These are phyloP conservation scores for Iris macrosiphon DNA, from an alignment of 106 monocot species.

Conservation along the genomic window DNA sequence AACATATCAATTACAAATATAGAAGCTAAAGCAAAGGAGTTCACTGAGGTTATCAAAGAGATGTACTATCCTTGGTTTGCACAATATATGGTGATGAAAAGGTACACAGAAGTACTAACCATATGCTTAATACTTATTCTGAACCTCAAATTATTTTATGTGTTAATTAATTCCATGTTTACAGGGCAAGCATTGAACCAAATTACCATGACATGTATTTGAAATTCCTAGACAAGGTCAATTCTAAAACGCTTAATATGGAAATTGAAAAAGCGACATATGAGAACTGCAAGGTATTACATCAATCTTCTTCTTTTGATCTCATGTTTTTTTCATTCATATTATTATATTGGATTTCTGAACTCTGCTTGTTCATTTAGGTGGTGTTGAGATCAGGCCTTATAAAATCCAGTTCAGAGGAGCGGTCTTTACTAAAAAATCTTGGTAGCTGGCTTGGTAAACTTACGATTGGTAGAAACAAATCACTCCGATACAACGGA, in stretches of 20 bases:
- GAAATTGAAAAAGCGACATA: conserved; percentile 89
- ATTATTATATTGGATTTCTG: no score
- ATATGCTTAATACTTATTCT: no score
- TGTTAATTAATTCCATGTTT: not conserved
- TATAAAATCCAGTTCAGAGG: conserved; percentile 94
- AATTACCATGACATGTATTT: conserved; percentile 93
- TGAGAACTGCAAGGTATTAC: conserved; percentile 89
- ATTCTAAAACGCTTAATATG: conserved; percentile 67
- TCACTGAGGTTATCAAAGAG: conserved; percentile 65
- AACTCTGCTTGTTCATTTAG: conserved; percentile 21
- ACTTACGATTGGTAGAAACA: conserved; percentile 85
- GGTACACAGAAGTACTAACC: conserved; percentile 27
- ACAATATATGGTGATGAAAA: conserved; percentile 96
- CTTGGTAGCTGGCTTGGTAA: conserved; percentile 97
- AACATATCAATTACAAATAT: conserved; percentile 76
- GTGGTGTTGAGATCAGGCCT: conserved; percentile 75
- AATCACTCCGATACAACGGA: conserved; percentile 63
- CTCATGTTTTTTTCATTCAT: no score
- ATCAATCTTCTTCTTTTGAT: no score
- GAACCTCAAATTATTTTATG: not conserved
- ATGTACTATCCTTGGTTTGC: conserved; percentile 90
- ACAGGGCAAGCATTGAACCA: conserved; percentile 92
- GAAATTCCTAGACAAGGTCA: conserved; percentile 81
- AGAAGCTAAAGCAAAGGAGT: conserved; percentile 81
- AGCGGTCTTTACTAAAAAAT: conserved; percentile 89